Conservation (phyloP, 495 filamentous ascomycete species). For the Aspergillus homomorphus region DNA sequence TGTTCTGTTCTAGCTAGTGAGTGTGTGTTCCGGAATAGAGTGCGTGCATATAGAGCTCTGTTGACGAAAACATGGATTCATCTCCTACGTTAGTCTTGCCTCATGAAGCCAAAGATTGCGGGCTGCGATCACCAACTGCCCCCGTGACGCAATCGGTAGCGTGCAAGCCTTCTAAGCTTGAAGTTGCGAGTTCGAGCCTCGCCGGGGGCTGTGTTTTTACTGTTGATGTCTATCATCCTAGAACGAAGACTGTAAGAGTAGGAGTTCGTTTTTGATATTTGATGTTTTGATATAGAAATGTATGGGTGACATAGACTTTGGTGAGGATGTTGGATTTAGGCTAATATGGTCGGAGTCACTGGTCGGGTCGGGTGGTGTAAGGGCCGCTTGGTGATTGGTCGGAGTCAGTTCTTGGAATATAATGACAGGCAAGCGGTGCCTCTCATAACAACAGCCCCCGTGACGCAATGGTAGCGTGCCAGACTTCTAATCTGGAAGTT, state of each 20-base stretch:
- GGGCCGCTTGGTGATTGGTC: no score
- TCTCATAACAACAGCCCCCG: neutral
- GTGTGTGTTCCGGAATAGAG: neutral
- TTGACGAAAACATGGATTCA: no score
- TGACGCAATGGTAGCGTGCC: neutral
- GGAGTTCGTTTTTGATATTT: no score
- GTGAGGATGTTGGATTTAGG: no score
- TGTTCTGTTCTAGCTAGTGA: no score
- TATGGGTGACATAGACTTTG: no score
- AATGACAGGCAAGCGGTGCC: neutral
- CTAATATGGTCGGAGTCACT: no score
- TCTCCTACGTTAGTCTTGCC: neutral
- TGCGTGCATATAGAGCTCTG: neutral
- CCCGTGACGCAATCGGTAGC: neutral
- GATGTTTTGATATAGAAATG: no score
- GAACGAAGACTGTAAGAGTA: no score
- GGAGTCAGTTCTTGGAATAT: no score
- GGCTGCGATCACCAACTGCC: neutral
- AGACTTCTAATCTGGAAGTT: neutral
- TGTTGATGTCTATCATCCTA: no score
- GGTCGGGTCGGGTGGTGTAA: no score
- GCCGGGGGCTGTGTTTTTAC: neutral
- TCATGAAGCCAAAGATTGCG: neutral
- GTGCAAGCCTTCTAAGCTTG: neutral
- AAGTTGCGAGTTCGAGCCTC: neutral